phyloP scores from a whole-genome alignment of 345 rosid species.

The Camelina neglecta region DNA sequence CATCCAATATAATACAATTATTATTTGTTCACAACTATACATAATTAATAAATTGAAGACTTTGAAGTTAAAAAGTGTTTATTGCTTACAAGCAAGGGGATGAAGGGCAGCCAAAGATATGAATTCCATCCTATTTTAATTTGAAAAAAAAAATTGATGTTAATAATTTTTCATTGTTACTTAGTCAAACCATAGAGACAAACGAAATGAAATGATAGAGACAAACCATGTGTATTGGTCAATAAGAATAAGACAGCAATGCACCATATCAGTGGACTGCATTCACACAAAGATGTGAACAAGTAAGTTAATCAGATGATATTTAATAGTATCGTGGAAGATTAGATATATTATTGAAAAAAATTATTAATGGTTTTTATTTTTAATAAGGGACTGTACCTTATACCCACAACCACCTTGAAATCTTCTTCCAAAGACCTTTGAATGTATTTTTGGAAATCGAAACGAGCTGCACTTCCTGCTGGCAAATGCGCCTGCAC shows the following conservation, averaged over 20 bases:
- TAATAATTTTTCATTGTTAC: neutral
- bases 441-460: slow-evolving; percentile 80
- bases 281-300: slow-evolving; percentile 29
- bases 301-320: slow-evolving; percentile 9
- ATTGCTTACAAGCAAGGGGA: slow-evolving; percentile 79
- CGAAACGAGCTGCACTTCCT: slow-evolving; percentile 66
- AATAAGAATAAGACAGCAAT: slow-evolving; percentile 70
- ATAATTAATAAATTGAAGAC: neutral
- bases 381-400: slow-evolving; percentile 43
- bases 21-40: neutral
- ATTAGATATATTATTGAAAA: neutral
- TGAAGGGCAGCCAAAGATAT: slow-evolving; percentile 78
- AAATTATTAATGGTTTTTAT: neutral
- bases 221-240: slow-evolving; percentile 77
- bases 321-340: neutral
- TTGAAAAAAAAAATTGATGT: neutral
- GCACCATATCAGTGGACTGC: slow-evolving; percentile 86
- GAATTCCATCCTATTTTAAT: slow-evolving; percentile 64
- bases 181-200: neutral
- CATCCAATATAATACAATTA: neutral
- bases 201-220: no score
- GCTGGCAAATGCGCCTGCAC: slow-evolving; percentile 92
- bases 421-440: slow-evolving; percentile 92
- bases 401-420: slow-evolving; percentile 86
- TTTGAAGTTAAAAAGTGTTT: slow-evolving; percentile 10